Base-by-base conservation (phyloP, 441 rosid genomes). In the Hypseocharis bilobata region DNA sequence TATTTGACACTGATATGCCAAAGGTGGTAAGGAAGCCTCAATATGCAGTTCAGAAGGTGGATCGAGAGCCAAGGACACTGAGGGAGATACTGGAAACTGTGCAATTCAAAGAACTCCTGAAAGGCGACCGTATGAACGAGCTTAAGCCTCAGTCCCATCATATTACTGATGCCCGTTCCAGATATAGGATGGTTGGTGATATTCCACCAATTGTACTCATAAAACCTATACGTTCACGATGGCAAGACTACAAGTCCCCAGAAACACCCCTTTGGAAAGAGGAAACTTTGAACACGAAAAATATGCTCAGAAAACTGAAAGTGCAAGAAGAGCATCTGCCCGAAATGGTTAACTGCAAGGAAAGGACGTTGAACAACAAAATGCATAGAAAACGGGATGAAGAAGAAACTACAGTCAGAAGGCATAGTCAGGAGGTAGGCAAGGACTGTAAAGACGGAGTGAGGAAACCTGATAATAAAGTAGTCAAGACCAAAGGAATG, bases 121-220 rank as follows among this genome's bases (percentile, higher is more conserved):
- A 70, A 70, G 63, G 76, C 25, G 62, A 63, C 60, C 69, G 79
- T 51, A 56, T 69, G 71, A 75, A 76, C 64, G 77, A 79, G 66
- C 16, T 65, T 26, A 68, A 60, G 65, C 66, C 58, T 62, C 67
- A 55, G 44, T 63, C 77, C 8, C 71, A 69, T 68, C 78, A 80
- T 49, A 65, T 59, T 3, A 10, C 23, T 56, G 74, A 75, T 56
- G 66, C 68, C 23, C 71, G 68, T 64, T 29, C 69, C 6, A 58
- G 61, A 57, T 77, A 63, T 70, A 82, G 70, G 59, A 72, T 56
- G 51, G 10, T n/a, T 62, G 64, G 72, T 57, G 68, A 70, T 65
- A 51, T 38, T 23, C 72, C 85, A 30, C 89, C 89, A 4, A 86
- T 89, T 40, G 88, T 89, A 28, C 85, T 89, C 25, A 82, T 92